These are phyloP conservation scores for Ambrosia hybrid DNA, from an alignment of 140 eudicot genomes.

Conservation along the genomic window DNA sequence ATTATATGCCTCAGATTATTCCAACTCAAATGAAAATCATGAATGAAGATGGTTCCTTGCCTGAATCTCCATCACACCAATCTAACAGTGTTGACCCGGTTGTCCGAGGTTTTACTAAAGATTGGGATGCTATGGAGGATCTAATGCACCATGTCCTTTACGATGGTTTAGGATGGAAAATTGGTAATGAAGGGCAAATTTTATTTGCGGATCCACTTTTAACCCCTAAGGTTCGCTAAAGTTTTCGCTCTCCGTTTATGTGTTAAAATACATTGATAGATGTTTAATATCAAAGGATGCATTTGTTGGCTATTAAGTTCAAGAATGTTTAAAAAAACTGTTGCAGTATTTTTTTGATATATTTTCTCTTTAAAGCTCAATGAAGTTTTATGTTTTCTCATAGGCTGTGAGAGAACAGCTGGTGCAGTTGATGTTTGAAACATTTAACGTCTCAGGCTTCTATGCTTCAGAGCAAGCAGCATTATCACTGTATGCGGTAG, in stretches of 20 bases:
- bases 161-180: slow-evolving; percentile 89
- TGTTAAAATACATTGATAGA: not conserved
- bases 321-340: not conserved
- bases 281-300: too few relatives aligned
- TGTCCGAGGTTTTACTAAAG: slow-evolving; percentile 79
- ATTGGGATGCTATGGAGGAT: slow-evolving; percentile 99
- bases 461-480: slow-evolving; percentile 97
- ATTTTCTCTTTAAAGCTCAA: not conserved
- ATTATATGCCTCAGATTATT: slow-evolving; percentile 48
- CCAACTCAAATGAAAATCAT: slow-evolving; percentile 85
- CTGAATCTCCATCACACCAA: slow-evolving; percentile 46
- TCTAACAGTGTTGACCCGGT: slow-evolving; percentile 79
- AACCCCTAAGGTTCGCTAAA: slow-evolving; percentile 70
- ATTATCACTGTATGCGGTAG: slow-evolving; percentile 92
- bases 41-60: slow-evolving; percentile 62
- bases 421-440: slow-evolving; percentile 99
- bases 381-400: not conserved
- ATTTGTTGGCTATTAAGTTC: too few relatives aligned
- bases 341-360: not conserved
- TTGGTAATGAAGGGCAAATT: slow-evolving; percentile 93
- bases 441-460: slow-evolving; percentile 87
- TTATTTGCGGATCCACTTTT: slow-evolving; percentile 88
- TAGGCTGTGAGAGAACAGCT: slow-evolving; percentile 88
- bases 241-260: not conserved
- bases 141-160: slow-evolving; percentile 75